These are phyloP conservation scores for Rhizophora apiculata DNA, from an alignment of 345 rosid genomes.

Conservation along the genomic window DNA sequence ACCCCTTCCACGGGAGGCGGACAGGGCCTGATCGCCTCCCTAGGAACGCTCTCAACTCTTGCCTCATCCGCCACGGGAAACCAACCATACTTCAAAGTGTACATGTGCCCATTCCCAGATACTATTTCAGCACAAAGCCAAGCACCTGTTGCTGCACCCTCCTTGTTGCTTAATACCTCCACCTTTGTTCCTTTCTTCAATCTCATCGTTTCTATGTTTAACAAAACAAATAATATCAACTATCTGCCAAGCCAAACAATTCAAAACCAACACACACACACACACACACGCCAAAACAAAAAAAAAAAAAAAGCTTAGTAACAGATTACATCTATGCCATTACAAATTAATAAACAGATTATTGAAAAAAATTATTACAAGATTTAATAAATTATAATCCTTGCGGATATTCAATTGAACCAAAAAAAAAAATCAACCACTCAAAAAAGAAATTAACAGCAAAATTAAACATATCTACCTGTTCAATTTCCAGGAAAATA, in stretches of 20 bases:
- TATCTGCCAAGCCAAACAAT: constrained; percentile 1
- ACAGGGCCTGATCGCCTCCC: constrained; percentile 59
- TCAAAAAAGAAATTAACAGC: background rate
- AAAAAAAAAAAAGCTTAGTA: background rate
- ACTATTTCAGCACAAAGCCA: constrained; percentile 60
- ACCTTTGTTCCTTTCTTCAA: constrained; percentile 56
- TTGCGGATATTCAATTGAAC: too few species aligned
- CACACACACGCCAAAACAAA: background rate
- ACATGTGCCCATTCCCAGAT: constrained; percentile 57
- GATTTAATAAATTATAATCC: too few species aligned
- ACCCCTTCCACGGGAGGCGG: constrained; percentile 34
- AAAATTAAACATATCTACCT: background rate
- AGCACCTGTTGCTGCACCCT: constrained; percentile 39
- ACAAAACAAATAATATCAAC: background rate
- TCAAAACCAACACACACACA: background rate
- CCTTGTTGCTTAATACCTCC: constrained; percentile 52
- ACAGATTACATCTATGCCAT: too few species aligned
- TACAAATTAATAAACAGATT: too few species aligned
- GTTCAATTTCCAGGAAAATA: background rate
- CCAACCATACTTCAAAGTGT: constrained; percentile 37
- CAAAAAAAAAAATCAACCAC: background rate
- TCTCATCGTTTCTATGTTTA: constrained; percentile 37
- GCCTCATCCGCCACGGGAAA: background rate
- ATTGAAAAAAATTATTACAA: too few species aligned
- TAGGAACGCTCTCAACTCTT: constrained; percentile 45